phyloP scores from a whole-genome alignment of 305 asterid species.

The Rubia peregrina region DNA sequence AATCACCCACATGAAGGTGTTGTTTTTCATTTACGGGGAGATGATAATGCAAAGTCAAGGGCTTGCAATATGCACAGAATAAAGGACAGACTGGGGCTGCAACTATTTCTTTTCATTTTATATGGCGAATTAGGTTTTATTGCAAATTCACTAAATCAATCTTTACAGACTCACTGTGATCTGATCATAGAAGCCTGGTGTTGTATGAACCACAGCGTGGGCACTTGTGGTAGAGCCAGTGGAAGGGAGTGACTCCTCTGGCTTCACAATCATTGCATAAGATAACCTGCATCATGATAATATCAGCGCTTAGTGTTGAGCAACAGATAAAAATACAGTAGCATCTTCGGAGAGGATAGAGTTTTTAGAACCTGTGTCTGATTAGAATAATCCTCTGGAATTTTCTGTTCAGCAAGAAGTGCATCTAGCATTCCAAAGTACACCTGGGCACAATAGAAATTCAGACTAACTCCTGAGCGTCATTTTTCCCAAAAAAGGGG shows the following conservation, averaged over 20 bases:
- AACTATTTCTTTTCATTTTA: not conserved
- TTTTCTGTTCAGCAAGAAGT: slow-evolving; percentile 69
- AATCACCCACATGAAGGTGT: not conserved
- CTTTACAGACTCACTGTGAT: slow-evolving; percentile 22
- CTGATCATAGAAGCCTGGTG: slow-evolving; percentile 57
- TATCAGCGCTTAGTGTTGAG: slow-evolving; percentile 7
- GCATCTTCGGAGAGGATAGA: slow-evolving; percentile 12
- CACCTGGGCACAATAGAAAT: slow-evolving; percentile 39
- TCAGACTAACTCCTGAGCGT: not conserved
- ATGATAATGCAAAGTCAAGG: slow-evolving; percentile 1
- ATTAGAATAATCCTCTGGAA: slow-evolving; percentile 73
- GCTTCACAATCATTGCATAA: slow-evolving; percentile 84
- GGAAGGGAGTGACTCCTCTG: slow-evolving; percentile 64
- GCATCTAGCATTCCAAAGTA: slow-evolving; percentile 83
- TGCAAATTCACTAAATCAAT: not conserved
- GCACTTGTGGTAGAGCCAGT: slow-evolving; percentile 87
- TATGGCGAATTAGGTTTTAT: not conserved
- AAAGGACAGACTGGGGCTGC: not conserved
- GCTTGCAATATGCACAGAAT: not conserved
- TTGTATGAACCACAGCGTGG: slow-evolving; percentile 71
- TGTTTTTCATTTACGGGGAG: not conserved
- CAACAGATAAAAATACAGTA: slow-evolving; percentile 11
- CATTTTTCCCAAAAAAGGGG: not conserved
- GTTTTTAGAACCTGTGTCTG: slow-evolving; percentile 49
- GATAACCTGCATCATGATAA: slow-evolving; percentile 44